Percentiles rank a stretch among this genome's conserved stretches.
Conservation (phyloP, 2,329 filamentous ascomycete species). For the Periconia sp. region DNA sequence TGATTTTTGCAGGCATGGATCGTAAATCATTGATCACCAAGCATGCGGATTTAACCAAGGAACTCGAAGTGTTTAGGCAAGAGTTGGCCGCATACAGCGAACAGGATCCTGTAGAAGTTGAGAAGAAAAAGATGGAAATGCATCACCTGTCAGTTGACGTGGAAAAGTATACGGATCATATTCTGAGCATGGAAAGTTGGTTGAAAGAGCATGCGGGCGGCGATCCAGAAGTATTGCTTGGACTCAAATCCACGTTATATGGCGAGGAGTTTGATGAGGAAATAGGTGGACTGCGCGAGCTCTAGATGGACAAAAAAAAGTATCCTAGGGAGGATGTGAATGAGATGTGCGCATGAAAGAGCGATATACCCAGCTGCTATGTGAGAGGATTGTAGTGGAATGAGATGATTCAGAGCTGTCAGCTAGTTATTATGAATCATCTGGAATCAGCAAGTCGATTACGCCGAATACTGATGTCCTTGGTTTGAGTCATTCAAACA, state of each 20-base stretch:
- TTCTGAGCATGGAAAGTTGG: slow-evolving; percentile 50
- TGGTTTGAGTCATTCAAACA: slow-evolving; percentile 23
- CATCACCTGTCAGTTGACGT: slow-evolving; percentile 29
- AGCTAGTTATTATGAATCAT: slow-evolving; percentile 22
- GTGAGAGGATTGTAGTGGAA: not conserved
- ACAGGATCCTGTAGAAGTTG: slow-evolving; percentile 49
- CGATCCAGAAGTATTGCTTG: slow-evolving; percentile 49
- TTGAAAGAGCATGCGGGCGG: slow-evolving; percentile 36
- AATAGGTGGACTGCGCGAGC: slow-evolving; percentile 52
- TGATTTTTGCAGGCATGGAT: slow-evolving; percentile 22
- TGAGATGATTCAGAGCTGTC: not conserved
- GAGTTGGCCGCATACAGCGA: slow-evolving; percentile 50
- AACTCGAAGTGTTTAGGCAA: slow-evolving; percentile 41
- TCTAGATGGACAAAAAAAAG: slow-evolving; percentile 14
- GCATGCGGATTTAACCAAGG: slow-evolving; percentile 39
- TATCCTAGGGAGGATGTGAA: not conserved
- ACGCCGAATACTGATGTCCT: not conserved
- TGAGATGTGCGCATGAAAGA: not conserved
- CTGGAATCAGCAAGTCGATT: slow-evolving; percentile 8
- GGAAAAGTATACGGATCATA: slow-evolving; percentile 48
- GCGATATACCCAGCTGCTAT: not conserved
- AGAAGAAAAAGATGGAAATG: slow-evolving; percentile 42
- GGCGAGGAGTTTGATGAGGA: slow-evolving; percentile 58
- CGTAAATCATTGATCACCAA: slow-evolving; percentile 42
- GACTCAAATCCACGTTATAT: slow-evolving; percentile 51